Percentiles rank a stretch among this genome's conserved stretches.
Conservation (phyloP, 352 stramenopile genomes). For the Thalassiosira mediterranea region DNA sequence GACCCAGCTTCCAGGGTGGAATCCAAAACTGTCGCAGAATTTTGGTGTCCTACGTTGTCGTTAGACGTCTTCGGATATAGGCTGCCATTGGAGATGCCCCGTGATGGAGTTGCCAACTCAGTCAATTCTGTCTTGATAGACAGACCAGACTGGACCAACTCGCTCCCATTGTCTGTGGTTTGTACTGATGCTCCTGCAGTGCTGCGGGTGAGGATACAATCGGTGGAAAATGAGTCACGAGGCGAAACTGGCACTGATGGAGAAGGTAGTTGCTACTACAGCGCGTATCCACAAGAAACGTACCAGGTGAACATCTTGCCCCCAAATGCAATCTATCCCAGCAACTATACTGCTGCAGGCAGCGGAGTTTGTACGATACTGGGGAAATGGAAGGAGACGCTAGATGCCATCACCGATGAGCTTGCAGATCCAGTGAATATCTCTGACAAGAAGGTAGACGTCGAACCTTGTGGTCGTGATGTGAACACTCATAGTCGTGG, state of each 20-base stretch:
- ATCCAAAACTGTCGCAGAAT: not conserved
- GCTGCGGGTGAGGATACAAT: conserved; percentile 34
- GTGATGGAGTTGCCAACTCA: not conserved
- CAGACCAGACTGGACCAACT: conserved; percentile 49
- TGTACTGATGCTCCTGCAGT: not conserved
- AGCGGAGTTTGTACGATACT: conserved; percentile 43
- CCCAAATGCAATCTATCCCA: conserved; percentile 11
- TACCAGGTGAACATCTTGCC: conserved; percentile 34
- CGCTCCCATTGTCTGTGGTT: conserved; percentile 33
- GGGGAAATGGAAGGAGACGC: conserved; percentile 42
- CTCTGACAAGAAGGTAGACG: conserved; percentile 1
- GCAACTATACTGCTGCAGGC: conserved; percentile 22
- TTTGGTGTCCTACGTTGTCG: not conserved
- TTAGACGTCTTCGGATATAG: conserved; percentile 46
- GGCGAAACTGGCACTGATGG: not conserved
- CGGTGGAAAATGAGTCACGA: conserved; percentile 11
- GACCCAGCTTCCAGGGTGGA: conserved; percentile 2
- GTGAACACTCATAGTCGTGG: conserved; percentile 9
- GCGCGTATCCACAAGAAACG: conserved; percentile 26
- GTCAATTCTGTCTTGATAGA: conserved; percentile 17
- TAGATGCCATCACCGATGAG: conserved; percentile 49
- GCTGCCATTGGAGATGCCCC: conserved; percentile 5
- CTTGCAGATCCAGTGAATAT: no score
- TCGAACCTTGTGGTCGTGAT: not conserved
- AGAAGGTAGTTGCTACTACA: conserved; percentile 20